A percentile compares a stretch with the other conserved stretches of the same genome.
Conservation (phyloP, 257 asterid species). For the Scutellaria baicalensis region DNA sequence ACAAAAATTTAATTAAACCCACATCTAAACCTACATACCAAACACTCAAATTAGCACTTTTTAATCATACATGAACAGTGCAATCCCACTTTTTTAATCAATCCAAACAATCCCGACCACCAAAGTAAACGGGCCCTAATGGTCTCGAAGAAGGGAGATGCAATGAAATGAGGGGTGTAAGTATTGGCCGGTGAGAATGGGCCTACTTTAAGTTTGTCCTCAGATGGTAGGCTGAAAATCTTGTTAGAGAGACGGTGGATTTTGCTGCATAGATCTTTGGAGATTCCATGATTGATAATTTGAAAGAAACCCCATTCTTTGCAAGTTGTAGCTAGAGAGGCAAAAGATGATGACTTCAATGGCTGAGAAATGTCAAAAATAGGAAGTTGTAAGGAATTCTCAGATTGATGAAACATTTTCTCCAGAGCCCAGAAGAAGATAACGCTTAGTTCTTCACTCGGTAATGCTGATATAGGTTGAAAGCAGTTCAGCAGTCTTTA, state of each 20-base stretch:
- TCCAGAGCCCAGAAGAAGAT: not conserved
- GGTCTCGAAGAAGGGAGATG: constrained; percentile 71
- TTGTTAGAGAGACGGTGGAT: constrained; percentile 36
- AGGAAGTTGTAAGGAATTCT: constrained; percentile 45
- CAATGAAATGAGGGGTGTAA: constrained; percentile 72
- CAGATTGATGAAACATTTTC: constrained; percentile 43
- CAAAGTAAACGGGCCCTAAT: too few species aligned
- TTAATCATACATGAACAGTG: too few species aligned
- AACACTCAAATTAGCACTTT: too few species aligned
- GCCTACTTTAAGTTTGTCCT: constrained; percentile 46
- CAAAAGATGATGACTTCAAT: constrained; percentile 24
- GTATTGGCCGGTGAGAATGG: constrained; percentile 44
- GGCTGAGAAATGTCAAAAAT: constrained; percentile 50
- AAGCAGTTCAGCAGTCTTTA: not conserved
- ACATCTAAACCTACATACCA: too few species aligned
- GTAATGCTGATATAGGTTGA: not conserved
- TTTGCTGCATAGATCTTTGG: constrained; percentile 43
- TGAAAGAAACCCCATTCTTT: constrained; percentile 71
- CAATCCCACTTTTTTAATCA: too few species aligned
- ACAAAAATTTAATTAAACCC: too few species aligned
- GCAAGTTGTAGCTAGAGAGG: constrained; percentile 50
- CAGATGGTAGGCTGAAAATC: constrained; percentile 44
- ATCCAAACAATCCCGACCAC: too few species aligned
- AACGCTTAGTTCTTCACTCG: constrained; percentile 4
- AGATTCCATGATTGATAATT: constrained; percentile 59